These are phyloP conservation scores for Lactifluus piperatus DNA, from an alignment of 768 basidiomycete species.

Conservation along the genomic window DNA sequence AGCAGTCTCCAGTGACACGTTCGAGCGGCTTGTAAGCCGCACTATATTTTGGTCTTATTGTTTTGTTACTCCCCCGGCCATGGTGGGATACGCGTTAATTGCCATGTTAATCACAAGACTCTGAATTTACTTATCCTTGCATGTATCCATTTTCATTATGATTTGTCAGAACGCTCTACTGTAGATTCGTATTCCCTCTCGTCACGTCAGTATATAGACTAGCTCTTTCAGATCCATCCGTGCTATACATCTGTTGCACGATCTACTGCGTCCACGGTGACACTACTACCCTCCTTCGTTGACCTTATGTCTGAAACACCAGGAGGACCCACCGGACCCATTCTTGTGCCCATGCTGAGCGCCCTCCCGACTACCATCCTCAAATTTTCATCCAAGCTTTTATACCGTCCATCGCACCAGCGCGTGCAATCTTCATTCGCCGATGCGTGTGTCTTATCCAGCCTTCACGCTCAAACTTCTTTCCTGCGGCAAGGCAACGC, in stretches of 20 bases:
- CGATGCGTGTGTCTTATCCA: neutral
- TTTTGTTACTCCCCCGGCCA: constrained; percentile 79
- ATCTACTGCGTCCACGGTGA: neutral
- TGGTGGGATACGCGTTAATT: constrained; percentile 65
- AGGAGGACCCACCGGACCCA: neutral
- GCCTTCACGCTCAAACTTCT: neutral
- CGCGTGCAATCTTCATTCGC: neutral
- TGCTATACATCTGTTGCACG: neutral
- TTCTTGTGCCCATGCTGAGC: neutral
- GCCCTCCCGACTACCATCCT: neutral
- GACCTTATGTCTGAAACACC: neutral
- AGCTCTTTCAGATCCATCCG: neutral
- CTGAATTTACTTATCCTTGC: constrained; percentile 23
- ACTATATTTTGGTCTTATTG: constrained; percentile 95
- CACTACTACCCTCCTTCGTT: neutral
- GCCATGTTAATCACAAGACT: constrained; percentile 56
- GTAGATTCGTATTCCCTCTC: neutral
- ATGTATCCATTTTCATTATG: neutral
- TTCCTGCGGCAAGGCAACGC: neutral
- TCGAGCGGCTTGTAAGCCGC: constrained; percentile 82
- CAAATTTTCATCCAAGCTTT: neutral
- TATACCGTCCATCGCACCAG: neutral
- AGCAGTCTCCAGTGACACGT: constrained; percentile 76
- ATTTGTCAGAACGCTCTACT: neutral
- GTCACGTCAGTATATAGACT: neutral